Evolutionary conservation across 768 basidiomycete species (phyloP).

Genomic region (Lentinula sp.): DNA sequence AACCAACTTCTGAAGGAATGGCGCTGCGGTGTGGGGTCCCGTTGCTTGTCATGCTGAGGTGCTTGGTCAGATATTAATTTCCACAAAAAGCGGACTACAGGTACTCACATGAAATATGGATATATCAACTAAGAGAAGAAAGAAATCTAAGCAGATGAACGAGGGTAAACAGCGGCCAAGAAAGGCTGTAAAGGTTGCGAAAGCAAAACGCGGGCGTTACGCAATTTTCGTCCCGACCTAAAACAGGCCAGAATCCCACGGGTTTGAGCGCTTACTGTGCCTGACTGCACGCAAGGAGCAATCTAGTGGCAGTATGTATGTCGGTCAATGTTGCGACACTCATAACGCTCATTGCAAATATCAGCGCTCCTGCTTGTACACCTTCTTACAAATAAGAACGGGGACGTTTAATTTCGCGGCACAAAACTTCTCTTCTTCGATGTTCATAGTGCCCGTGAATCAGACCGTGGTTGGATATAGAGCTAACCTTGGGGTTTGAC

Average conservation of each 20-base stretch:
- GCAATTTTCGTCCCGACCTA: background rate
- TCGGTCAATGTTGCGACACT: no score
- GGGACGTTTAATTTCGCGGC: no score
- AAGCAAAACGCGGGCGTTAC: background rate
- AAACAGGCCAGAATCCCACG: background rate
- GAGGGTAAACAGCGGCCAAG: slow-evolving; percentile 1
- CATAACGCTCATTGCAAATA: no score
- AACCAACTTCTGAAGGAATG: slow-evolving; percentile 93
- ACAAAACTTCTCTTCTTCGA: no score
- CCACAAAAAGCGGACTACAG: background rate
- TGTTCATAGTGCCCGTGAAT: no score
- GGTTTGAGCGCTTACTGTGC: background rate
- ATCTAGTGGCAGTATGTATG: no score
- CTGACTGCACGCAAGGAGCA: background rate
- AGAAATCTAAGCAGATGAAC: background rate
- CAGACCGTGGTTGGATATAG: no score
- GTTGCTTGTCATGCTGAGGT: slow-evolving; percentile 2
- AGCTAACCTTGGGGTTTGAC: no score
- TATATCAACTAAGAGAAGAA: background rate
- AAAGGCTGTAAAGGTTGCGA: background rate
- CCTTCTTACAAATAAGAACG: no score
- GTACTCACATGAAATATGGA: background rate
- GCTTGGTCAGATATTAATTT: background rate
- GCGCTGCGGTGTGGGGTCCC: slow-evolving; percentile 49
- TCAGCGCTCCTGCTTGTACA: no score